Conservation (phyloP, 2,329 filamentous ascomycete species). For the Ophiostoma piceae region DNA sequence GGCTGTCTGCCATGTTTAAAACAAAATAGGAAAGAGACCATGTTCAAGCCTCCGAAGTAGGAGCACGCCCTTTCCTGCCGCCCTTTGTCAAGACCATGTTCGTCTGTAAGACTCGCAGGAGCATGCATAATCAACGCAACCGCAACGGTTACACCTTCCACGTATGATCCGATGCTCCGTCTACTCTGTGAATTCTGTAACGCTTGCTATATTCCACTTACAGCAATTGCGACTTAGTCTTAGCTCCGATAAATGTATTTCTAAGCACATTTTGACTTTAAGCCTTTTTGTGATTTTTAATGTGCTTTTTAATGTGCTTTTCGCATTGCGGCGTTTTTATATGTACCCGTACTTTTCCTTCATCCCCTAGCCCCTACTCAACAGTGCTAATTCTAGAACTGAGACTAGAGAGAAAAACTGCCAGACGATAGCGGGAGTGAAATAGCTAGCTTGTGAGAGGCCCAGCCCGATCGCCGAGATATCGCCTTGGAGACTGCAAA, state of each 20-base stretch:
- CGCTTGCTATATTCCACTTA: neutral
- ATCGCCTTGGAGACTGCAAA: conserved; percentile 6
- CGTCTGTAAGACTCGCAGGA: neutral
- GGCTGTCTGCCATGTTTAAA: neutral
- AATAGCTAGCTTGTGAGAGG: conserved; percentile 9
- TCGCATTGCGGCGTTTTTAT: neutral
- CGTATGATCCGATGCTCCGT: no score
- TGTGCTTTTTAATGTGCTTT: neutral
- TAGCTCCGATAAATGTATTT: conserved; percentile 4
- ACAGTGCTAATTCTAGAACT: neutral
- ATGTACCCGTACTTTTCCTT: conserved; percentile 8
- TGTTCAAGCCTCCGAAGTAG: neutral
- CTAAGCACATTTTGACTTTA: neutral
- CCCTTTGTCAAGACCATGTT: neutral
- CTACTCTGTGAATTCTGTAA: neutral
- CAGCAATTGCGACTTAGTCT: neutral
- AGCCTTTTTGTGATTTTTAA: neutral
- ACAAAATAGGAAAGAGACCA: neutral
- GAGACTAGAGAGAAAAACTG: conserved; percentile 8
- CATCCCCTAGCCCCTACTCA: neutral
- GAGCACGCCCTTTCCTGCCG: neutral
- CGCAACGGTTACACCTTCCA: neutral
- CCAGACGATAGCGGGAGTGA: neutral
- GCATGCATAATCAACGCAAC: neutral
- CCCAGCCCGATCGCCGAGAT: neutral